phyloP scores from a whole-genome alignment of 305 asterid species.

The Fraxinus albicans region DNA sequence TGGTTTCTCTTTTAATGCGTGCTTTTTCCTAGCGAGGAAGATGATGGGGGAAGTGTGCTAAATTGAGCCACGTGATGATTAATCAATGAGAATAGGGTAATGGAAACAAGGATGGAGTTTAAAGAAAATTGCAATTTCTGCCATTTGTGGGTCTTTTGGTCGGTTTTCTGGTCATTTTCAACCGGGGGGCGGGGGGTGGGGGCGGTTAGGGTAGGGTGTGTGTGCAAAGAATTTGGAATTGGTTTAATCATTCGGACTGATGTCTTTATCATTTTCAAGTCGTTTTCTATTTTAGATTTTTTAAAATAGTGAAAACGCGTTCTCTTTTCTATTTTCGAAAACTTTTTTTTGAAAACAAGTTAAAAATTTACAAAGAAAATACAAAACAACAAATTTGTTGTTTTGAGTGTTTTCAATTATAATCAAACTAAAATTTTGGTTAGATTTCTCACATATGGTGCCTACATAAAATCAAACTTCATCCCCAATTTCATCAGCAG shows the following conservation, averaged over 20 bases:
- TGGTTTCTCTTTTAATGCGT: neutral
- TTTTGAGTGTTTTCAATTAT: too few relatives aligned
- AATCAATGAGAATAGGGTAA: constrained; percentile 32
- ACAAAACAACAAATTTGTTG: too few relatives aligned
- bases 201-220: neutral
- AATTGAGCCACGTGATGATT: constrained; percentile 43
- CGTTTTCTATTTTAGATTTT: too few relatives aligned
- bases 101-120: constrained; percentile 31
- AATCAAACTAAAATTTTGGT: too few relatives aligned
- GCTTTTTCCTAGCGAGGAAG: constrained; percentile 3
- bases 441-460: too few relatives aligned
- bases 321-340: too few relatives aligned
- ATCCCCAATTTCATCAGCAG: too few relatives aligned
- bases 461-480: too few relatives aligned
- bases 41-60: constrained; percentile 31
- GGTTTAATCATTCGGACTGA: constrained; percentile 11
- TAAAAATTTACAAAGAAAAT: too few relatives aligned
- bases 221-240: constrained; percentile 37
- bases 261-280: too few relatives aligned
- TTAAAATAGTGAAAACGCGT: too few relatives aligned
- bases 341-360: too few relatives aligned
- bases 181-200: neutral
- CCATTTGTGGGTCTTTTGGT: constrained; percentile 34
- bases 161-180: constrained; percentile 32
- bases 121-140: constrained; percentile 32